Conservation (phyloP, 495 filamentous ascomycete genomes). For the Darksidea phi region DNA sequence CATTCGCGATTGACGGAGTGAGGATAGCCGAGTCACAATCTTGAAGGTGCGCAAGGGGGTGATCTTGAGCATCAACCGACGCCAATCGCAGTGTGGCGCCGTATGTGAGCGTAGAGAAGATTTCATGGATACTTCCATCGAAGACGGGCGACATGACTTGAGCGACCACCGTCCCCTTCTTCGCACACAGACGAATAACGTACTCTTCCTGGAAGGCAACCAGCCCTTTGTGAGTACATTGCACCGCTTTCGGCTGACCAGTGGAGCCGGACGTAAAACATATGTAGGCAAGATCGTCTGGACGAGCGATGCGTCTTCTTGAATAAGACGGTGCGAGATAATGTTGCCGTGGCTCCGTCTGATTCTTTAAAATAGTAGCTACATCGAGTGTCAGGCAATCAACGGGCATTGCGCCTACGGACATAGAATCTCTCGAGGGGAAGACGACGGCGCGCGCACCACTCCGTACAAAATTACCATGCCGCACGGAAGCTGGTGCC, state of each 20-base stretch:
- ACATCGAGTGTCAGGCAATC: too few species aligned
- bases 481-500: conserved; percentile 18
- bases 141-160: conserved; percentile 50
- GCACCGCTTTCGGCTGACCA: conserved; percentile 53
- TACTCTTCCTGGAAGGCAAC: conserved; percentile 38
- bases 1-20: conserved; percentile 39
- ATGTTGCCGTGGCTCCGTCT: too few species aligned
- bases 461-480: background rate
- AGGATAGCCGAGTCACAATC: conserved; percentile 32
- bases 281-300: conserved; percentile 28
- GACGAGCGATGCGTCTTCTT: background rate
- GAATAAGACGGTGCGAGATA: too few species aligned
- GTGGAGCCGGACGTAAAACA: conserved; percentile 58
- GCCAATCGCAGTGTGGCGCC: conserved; percentile 36
- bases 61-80: conserved; percentile 34
- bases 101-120: conserved; percentile 41
- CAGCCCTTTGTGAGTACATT: conserved; percentile 50
- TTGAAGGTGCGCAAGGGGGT: conserved; percentile 34
- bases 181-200: conserved; percentile 31
- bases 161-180: conserved; percentile 23
- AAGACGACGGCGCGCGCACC: background rate
- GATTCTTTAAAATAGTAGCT: too few species aligned
- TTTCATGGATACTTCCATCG: conserved; percentile 48
- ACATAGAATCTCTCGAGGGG: too few species aligned
- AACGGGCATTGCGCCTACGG: too few species aligned